Conservation (phyloP, 2,329 filamentous ascomycete genomes). For the Cordyceps cicadae region DNA sequence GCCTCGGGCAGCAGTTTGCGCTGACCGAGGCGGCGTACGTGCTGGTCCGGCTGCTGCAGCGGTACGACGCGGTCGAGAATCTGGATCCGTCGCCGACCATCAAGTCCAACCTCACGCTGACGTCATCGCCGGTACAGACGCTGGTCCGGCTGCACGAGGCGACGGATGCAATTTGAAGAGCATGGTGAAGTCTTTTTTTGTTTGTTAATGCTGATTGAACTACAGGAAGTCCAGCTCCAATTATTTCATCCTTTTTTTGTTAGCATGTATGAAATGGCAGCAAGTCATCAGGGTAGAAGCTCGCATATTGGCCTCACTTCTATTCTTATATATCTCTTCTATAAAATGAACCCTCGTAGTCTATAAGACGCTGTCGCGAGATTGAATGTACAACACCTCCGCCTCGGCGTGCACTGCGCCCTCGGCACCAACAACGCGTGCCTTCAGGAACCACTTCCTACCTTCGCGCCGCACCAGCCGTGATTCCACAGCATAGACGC, state of each 20-base stretch:
- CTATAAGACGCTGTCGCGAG: neutral
- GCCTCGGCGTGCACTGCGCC: neutral
- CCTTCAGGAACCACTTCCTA: slow-evolving; percentile 5
- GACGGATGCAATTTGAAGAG: neutral
- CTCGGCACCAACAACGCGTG: neutral
- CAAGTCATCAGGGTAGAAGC: neutral
- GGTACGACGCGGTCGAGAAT: slow-evolving; percentile 16
- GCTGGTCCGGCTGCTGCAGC: slow-evolving; percentile 58
- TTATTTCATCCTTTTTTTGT: neutral
- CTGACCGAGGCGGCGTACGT: slow-evolving; percentile 63
- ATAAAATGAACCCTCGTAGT: neutral
- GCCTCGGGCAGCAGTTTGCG: slow-evolving; percentile 66
- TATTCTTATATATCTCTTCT: neutral
- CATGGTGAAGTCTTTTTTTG: neutral
- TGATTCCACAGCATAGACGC: slow-evolving; percentile 3
- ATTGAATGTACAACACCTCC: slow-evolving; percentile 3
- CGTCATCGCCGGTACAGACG: neutral
- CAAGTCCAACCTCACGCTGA: neutral
- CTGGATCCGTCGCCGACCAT: neutral
- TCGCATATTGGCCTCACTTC: neutral
- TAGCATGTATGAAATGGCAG: neutral
- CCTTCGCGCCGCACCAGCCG: neutral
- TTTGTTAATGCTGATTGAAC: too few relatives aligned
- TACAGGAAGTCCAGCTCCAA: too few relatives aligned
- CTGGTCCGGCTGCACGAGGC: slow-evolving; percentile 5